Conservation (phyloP, 805 yeast species). For the Kodamaea nitidulidarum region DNA sequence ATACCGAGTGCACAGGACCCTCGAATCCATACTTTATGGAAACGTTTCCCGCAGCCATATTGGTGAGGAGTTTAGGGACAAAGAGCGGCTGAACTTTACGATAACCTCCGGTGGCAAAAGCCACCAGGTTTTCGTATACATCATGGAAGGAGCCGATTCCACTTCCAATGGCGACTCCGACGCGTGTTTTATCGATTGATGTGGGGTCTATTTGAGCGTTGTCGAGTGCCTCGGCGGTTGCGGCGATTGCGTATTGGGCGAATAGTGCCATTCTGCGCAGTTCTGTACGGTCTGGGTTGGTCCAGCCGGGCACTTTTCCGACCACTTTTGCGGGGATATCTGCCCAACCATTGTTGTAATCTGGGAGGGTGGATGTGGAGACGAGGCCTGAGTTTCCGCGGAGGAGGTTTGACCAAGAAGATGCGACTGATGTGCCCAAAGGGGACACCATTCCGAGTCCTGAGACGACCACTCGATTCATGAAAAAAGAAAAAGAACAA, state of each 20-base stretch:
- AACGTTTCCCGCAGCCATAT: slow-evolving; percentile 93
- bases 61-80: slow-evolving; percentile 76
- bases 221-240: slow-evolving; percentile 70
- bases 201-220: slow-evolving; percentile 52
- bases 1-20: slow-evolving; percentile 85
- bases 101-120: slow-evolving; percentile 50
- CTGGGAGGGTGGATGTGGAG: slow-evolving; percentile 43
- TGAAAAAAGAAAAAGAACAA: background rate
- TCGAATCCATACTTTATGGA: slow-evolving; percentile 70
- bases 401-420: slow-evolving; percentile 53
- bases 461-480: slow-evolving; percentile 76
- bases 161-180: slow-evolving; percentile 87
- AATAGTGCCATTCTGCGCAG: slow-evolving; percentile 64
- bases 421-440: slow-evolving; percentile 63
- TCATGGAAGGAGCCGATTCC: slow-evolving; percentile 89
- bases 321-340: slow-evolving; percentile 69
- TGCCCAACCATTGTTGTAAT: slow-evolving; percentile 44
- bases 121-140: slow-evolving; percentile 56
- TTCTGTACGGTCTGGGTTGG: slow-evolving; percentile 45
- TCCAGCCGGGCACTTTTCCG: slow-evolving; percentile 69
- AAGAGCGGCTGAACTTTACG: slow-evolving; percentile 79
- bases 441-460: slow-evolving; percentile 89
- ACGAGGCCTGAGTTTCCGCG: slow-evolving; percentile 54
- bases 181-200: slow-evolving; percentile 15
- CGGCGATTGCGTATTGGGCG: slow-evolving; percentile 73